These are phyloP conservation scores for Vitis hybrid DNA, from an alignment of 177 flowering plant genomes.

Conservation along the genomic window DNA sequence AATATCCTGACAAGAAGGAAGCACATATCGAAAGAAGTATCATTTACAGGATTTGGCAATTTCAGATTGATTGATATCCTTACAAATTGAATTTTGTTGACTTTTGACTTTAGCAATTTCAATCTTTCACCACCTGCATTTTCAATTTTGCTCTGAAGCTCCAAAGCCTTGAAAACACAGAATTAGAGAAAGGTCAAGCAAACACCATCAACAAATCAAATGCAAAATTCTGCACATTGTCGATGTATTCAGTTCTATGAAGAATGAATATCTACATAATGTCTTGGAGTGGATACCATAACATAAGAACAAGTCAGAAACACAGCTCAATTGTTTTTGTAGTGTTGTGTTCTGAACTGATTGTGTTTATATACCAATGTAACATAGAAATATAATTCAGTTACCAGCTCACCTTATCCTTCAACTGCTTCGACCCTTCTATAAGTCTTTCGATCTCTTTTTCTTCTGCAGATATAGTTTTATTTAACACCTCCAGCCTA, in stretches of 20 bases:
- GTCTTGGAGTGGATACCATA: neutral
- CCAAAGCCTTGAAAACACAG: constrained; percentile 55
- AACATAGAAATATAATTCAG: neutral
- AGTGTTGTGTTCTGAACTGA: too few species aligned
- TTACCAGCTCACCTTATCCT: constrained; percentile 61
- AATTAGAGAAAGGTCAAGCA: neutral
- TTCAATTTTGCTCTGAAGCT: constrained; percentile 83
- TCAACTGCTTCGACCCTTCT: constrained; percentile 68
- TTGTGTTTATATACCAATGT: too few species aligned
- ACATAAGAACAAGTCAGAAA: neutral
- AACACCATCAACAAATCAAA: neutral
- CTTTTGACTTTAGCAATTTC: constrained; percentile 71
- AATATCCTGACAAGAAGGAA: constrained; percentile 62
- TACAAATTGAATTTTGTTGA: constrained; percentile 80
- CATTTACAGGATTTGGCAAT: neutral
- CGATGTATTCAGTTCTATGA: neutral
- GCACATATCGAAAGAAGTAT: constrained; percentile 9
- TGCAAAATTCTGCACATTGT: neutral
- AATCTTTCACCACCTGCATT: constrained; percentile 94
- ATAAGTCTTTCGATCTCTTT: constrained; percentile 64
- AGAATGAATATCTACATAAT: neutral
- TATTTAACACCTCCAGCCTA: constrained; percentile 56
- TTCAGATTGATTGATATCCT: constrained; percentile 31
- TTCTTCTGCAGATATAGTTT: constrained; percentile 63
- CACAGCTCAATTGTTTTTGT: too few species aligned